phyloP scores from a whole-genome alignment of 2,329 filamentous ascomycete species.

The Aspergillus glaucus region DNA sequence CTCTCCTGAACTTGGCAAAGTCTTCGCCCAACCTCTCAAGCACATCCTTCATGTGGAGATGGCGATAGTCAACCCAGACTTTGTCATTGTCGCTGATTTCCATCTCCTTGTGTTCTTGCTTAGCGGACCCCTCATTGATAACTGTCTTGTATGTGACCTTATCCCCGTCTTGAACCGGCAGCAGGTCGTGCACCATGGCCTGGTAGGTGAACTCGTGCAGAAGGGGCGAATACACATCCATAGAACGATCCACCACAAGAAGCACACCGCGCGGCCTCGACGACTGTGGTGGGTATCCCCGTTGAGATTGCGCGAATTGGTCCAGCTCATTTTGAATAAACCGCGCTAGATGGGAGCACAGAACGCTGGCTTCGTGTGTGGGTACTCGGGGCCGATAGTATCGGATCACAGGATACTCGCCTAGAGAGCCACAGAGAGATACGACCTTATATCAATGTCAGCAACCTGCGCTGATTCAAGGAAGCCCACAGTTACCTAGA shows the following conservation, averaged over 20 bases:
- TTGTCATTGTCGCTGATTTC: conserved; percentile 85
- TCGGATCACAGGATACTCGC: conserved; percentile 86
- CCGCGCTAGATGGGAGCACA: conserved; percentile 80
- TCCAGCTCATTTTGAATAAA: conserved; percentile 92
- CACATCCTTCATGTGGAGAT: conserved; percentile 96
- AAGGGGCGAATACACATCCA: conserved; percentile 83
- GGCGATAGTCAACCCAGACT: conserved; percentile 91
- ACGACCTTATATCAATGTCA: conserved; percentile 55
- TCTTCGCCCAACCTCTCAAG: conserved; percentile 89
- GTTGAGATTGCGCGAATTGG: conserved; percentile 75
- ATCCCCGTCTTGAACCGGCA: conserved; percentile 81
- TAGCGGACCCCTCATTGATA: conserved; percentile 65
- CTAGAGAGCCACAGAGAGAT: conserved; percentile 81
- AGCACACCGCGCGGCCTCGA: conserved; percentile 74
- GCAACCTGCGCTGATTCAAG: background rate
- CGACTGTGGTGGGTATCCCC: conserved; percentile 69
- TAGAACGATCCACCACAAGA: conserved; percentile 81
- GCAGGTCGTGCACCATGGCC: conserved; percentile 91
- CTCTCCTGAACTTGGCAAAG: conserved; percentile 83
- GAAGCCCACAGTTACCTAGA: conserved; percentile 8
- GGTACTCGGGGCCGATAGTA: conserved; percentile 75
- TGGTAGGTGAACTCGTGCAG: conserved; percentile 98
- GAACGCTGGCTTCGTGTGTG: conserved; percentile 77
- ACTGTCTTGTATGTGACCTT: conserved; percentile 79
- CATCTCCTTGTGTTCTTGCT: conserved; percentile 79